These are phyloP conservation scores for Ceratobasidium sp. DNA, from an alignment of 1,284 basidiomycete species.

Conservation along the genomic window DNA sequence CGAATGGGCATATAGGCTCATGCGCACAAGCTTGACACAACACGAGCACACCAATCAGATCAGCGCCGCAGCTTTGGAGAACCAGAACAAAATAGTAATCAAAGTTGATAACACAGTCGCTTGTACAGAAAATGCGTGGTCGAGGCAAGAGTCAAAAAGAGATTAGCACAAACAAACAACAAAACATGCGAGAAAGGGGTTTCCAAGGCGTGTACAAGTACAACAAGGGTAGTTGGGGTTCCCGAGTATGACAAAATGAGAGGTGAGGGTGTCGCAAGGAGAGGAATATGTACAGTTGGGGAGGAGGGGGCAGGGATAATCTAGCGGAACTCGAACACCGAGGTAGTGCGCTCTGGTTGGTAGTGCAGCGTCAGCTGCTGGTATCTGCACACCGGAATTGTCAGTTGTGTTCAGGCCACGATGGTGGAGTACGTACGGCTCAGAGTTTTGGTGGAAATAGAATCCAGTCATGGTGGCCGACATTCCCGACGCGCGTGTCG, in stretches of 20 bases:
- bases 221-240: constrained; percentile 28
- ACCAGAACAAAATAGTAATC: constrained; percentile 2
- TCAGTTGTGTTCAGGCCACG: constrained; percentile 42
- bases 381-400: constrained; percentile 62
- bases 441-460: constrained; percentile 93
- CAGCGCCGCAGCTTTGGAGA: not conserved
- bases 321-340: constrained; percentile 76
- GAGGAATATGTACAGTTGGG: not conserved
- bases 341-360: constrained; percentile 67
- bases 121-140: constrained; percentile 8
- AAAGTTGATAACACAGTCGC: constrained; percentile 26
- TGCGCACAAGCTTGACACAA: no score
- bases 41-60: not conserved
- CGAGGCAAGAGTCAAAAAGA: constrained; percentile 16
- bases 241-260: constrained; percentile 28
- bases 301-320: constrained; percentile 33
- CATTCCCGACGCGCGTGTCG: constrained; percentile 62
- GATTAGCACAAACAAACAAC: constrained; percentile 21
- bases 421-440: constrained; percentile 72
- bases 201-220: constrained; percentile 35
- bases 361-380: constrained; percentile 74
- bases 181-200: not conserved
- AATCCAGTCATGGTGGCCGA: constrained; percentile 81
- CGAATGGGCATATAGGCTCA: no score
- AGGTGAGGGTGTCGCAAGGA: constrained; percentile 5